These are phyloP conservation scores for Penicillium macrosclerotiorum DNA, from an alignment of 495 filamentous ascomycete genomes.

Conservation along the genomic window DNA sequence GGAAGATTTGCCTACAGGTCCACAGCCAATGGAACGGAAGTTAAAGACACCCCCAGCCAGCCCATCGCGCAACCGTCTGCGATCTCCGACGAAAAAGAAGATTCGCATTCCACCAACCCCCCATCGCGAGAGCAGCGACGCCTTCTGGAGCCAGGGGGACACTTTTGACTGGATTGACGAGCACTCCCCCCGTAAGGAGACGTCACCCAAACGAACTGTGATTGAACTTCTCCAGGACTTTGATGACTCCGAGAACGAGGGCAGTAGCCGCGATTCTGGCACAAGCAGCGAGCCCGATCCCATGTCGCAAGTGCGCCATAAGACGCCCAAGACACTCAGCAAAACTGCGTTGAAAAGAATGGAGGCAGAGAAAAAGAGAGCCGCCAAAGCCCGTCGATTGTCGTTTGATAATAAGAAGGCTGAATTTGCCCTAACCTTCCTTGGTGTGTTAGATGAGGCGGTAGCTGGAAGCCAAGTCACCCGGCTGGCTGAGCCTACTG, in stretches of 20 bases:
- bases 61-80: conserved; percentile 41
- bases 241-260: conserved; percentile 28
- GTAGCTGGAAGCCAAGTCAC: conserved; percentile 64
- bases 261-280: conserved; percentile 10
- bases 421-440: conserved; percentile 63
- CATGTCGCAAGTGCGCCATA: conserved; percentile 9
- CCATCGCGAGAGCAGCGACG: conserved; percentile 67
- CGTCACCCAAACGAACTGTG: conserved; percentile 9
- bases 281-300: conserved; percentile 9
- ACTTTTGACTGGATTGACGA: conserved; percentile 82
- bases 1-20: conserved; percentile 23
- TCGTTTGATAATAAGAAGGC: conserved; percentile 68
- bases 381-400: conserved; percentile 49
- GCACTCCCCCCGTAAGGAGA: conserved; percentile 66
- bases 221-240: conserved; percentile 32
- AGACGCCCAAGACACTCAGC: conserved; percentile 35
- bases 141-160: conserved; percentile 75
- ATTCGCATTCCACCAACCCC: conserved; percentile 50
- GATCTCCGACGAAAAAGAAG: conserved; percentile 53
- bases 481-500: conserved; percentile 58
- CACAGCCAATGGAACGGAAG: conserved; percentile 10
- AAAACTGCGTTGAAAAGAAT: conserved; percentile 47
- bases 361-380: conserved; percentile 38
- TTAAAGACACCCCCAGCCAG: conserved; percentile 45
- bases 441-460: conserved; percentile 67